Evolutionary conservation across 2,329 filamentous ascomycete species (phyloP).

Genomic region (Aspergillus pseudoviridinutans): DNA sequence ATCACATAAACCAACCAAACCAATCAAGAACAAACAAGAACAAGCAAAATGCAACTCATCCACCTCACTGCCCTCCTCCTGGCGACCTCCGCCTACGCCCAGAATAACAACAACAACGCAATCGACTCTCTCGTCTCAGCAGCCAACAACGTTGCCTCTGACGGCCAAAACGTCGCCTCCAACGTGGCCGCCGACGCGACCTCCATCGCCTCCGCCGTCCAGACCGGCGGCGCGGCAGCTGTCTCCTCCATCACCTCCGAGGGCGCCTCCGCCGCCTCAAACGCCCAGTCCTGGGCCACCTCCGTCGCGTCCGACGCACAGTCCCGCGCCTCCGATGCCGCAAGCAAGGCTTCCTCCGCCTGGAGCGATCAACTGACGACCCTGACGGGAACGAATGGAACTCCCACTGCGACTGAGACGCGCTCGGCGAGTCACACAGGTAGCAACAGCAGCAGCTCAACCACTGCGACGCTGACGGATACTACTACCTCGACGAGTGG

Average conservation of each 20-base stretch:
- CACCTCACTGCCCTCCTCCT: conserved; percentile 22
- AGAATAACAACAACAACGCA: conserved; percentile 1
- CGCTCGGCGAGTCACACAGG: neutral
- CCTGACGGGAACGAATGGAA: conserved; percentile 16
- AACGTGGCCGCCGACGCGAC: conserved; percentile 14
- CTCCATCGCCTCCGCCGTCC: conserved; percentile 10
- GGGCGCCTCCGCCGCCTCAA: conserved; percentile 11
- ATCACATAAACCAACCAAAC: neutral
- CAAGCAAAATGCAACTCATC: conserved; percentile 26
- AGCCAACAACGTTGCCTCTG: conserved; percentile 8
- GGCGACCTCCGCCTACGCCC: conserved; percentile 12
- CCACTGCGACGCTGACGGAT: conserved; percentile 3
- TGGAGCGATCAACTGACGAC: conserved; percentile 11
- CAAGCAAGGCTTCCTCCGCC: conserved; percentile 8
- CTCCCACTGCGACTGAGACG: conserved; percentile 14
- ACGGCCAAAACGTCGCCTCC: conserved; percentile 14
- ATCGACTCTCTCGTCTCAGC: conserved; percentile 17
- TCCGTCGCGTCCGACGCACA: conserved; percentile 8
- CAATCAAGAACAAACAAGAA: neutral
- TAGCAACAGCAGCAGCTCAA: neutral
- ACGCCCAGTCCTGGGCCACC: conserved; percentile 7
- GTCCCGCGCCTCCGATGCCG: conserved; percentile 10
- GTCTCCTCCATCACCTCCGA: conserved; percentile 16
- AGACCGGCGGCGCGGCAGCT: conserved; percentile 15
- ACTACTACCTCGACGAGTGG: neutral